Percentiles rank a stretch among this genome's conserved stretches.
phyloP scores from a whole-genome alignment of 1,284 basidiomycete species.

The Lignosus rhinocerotis region DNA sequence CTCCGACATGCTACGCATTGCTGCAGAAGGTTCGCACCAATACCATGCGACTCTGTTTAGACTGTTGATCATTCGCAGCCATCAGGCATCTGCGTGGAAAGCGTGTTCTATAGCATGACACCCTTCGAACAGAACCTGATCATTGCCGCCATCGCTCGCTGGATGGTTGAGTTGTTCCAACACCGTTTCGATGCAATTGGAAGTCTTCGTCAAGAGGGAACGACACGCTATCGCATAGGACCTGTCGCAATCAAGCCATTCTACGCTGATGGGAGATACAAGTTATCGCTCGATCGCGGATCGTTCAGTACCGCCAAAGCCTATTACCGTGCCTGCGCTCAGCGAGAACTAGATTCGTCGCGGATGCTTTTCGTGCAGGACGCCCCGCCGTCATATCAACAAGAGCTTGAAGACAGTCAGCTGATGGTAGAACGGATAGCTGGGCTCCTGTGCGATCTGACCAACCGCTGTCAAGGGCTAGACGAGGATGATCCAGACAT shows the following conservation, averaged over 20 bases:
- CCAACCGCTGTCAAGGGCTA: conserved; percentile 32
- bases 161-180: conserved; percentile 32
- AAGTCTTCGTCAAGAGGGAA: conserved; percentile 23
- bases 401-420: conserved; percentile 31
- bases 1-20: conserved; percentile 26
- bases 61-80: conserved; percentile 19
- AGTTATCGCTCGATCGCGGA: conserved; percentile 33
- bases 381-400: conserved; percentile 34
- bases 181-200: conserved; percentile 33
- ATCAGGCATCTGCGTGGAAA: conserved; percentile 31
- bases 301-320: conserved; percentile 32
- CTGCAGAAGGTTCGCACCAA: conserved; percentile 29
- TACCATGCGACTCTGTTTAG: background rate
- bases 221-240: conserved; percentile 24
- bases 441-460: conserved; percentile 31
- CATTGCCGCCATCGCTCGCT: conserved; percentile 32
- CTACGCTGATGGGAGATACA: conserved; percentile 32
- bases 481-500: conserved; percentile 34
- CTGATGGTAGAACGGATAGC: conserved; percentile 35
- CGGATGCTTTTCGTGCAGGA: conserved; percentile 34
- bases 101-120: conserved; percentile 29
- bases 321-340: conserved; percentile 37
- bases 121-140: conserved; percentile 29
- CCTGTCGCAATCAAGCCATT: conserved; percentile 32
- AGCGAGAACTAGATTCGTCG: conserved; percentile 36